Percentiles rank a stretch among this genome's conserved stretches.
phyloP scores from a whole-genome alignment of 2,329 filamentous ascomycete species.

The Tolypocladium tundrense region DNA sequence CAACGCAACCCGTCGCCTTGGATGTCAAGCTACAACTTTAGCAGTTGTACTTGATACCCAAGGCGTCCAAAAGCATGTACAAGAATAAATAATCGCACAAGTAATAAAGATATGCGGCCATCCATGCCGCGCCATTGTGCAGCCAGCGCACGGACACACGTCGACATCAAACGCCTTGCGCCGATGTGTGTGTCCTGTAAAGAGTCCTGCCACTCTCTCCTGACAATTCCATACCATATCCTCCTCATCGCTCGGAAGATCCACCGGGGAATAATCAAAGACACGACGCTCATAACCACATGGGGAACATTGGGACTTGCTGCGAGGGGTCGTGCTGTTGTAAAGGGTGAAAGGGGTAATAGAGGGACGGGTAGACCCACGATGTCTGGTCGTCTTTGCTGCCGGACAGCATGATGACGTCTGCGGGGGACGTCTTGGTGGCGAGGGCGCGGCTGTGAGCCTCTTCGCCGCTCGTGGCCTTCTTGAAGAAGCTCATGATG shows the following conservation, averaged over 20 bases:
- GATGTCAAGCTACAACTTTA: constrained; percentile 26
- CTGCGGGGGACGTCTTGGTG: constrained; percentile 89
- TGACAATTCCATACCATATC: background rate
- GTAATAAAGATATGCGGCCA: background rate
- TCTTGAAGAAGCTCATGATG: constrained; percentile 79
- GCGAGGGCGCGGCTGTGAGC: constrained; percentile 68
- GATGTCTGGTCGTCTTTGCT: constrained; percentile 95
- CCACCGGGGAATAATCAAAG: background rate
- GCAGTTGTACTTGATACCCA: constrained; percentile 27
- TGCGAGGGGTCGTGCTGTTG: background rate
- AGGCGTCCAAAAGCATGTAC: constrained; percentile 22
- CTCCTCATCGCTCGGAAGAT: background rate
- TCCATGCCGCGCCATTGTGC: background rate
- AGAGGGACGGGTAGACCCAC: constrained; percentile 41
- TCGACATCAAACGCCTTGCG: background rate
- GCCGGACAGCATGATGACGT: constrained; percentile 96
- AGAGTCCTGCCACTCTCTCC: background rate
- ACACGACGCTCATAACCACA: background rate
- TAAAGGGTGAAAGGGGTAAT: constrained; percentile 4
- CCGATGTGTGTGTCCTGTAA: background rate
- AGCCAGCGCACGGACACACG: background rate
- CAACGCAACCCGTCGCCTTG: constrained; percentile 38
- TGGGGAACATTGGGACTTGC: background rate
- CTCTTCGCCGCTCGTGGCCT: constrained; percentile 72
- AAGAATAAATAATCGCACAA: constrained; percentile 2